phyloP scores from a whole-genome alignment of 306 rosid genomes.

The Phaseolus lunatus region DNA sequence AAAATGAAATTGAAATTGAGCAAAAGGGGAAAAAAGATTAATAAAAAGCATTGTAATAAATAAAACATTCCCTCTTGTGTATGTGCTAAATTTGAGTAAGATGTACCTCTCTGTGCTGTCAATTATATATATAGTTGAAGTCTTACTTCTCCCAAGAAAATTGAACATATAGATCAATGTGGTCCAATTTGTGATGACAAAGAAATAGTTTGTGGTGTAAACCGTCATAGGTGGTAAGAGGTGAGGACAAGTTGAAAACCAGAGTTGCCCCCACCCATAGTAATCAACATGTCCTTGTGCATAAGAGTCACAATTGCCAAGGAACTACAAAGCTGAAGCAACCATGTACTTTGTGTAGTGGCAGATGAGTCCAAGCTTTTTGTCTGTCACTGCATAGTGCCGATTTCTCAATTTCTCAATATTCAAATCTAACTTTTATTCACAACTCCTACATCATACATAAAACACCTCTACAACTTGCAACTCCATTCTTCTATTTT shows the following conservation, averaged over 20 bases:
- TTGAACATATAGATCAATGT: background rate
- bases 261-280: constrained; percentile 47
- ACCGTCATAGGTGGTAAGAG: constrained; percentile 38
- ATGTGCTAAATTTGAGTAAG: constrained; percentile 49
- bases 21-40: constrained; percentile 39
- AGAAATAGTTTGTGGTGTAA: constrained; percentile 29
- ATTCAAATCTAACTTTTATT: constrained; percentile 34
- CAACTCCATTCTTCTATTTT: constrained; percentile 5
- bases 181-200: constrained; percentile 53
- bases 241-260: constrained; percentile 31
- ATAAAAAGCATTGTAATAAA: constrained; percentile 41
- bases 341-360: constrained; percentile 48
- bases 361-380: constrained; percentile 38
- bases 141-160: constrained; percentile 12
- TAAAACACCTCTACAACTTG: constrained; percentile 38
- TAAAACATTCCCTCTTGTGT: constrained; percentile 48
- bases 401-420: constrained; percentile 44
- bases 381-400: constrained; percentile 43
- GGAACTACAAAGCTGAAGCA: constrained; percentile 42
- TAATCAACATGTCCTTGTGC: constrained; percentile 50
- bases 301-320: constrained; percentile 51
- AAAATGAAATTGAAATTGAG: constrained; percentile 34
- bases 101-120: constrained; percentile 29
- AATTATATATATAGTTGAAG: constrained; percentile 22
- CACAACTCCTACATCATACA: constrained; percentile 45